Percentiles rank a stretch among this genome's conserved stretches.
phyloP scores from a whole-genome alignment of 768 basidiomycete genomes.

The Trichaptum fuscoviolaceum region DNA sequence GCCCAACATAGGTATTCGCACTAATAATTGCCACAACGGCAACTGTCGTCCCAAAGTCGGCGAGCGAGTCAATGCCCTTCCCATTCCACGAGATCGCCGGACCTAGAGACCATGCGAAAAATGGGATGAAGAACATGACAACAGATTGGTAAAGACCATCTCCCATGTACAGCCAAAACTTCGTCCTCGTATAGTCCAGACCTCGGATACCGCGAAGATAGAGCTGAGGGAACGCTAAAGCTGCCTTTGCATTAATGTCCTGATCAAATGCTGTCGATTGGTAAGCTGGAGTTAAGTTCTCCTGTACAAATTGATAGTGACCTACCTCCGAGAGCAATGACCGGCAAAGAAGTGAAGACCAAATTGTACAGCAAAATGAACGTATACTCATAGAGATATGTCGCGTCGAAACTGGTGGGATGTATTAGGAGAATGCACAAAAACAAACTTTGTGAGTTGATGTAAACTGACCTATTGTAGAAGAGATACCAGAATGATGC shows the following conservation, averaged over 20 bases:
- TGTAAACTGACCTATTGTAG: constrained; percentile 64
- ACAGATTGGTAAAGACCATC: constrained; percentile 93
- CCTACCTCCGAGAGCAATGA: constrained; percentile 83
- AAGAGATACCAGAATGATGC: constrained; percentile 93
- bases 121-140: constrained; percentile 85
- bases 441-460: constrained; percentile 6
- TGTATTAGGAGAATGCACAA: constrained; percentile 14
- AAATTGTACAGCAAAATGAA: constrained; percentile 91
- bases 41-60: constrained; percentile 91
- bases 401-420: constrained; percentile 75
- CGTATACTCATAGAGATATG: constrained; percentile 92
- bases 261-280: constrained; percentile 76
- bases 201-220: constrained; percentile 93
- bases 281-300: constrained; percentile 12
- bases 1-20: constrained; percentile 85
- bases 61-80: constrained; percentile 67
- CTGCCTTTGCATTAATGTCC: constrained; percentile 86
- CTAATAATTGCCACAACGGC: constrained; percentile 82
- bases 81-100: constrained; percentile 71
- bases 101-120: constrained; percentile 62
- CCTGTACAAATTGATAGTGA: constrained; percentile 4
- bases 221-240: constrained; percentile 90
- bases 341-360: constrained; percentile 90
- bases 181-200: constrained; percentile 83
- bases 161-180: constrained; percentile 94